These are phyloP conservation scores for Asterella californica DNA, from an alignment of 225 moss, liverwort and hornwort genomes.

Conservation along the genomic window DNA sequence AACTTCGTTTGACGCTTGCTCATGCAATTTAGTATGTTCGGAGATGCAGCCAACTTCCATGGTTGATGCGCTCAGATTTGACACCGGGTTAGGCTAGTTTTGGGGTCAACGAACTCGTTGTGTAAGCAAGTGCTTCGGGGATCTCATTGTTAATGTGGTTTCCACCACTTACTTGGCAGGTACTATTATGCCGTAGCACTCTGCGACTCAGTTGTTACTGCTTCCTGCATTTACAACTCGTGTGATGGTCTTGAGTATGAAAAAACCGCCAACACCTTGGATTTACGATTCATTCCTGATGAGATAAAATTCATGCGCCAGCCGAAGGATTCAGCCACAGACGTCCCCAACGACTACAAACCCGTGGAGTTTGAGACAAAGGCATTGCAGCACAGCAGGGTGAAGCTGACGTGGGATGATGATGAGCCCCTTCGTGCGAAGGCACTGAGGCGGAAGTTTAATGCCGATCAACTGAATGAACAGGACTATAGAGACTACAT, in stretches of 20 bases:
- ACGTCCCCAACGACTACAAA: conserved; percentile 65
- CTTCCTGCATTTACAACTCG: conserved; percentile 66
- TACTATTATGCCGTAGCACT: conserved; percentile 93
- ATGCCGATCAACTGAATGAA: conserved; percentile 79
- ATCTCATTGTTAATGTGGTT: too few relatives aligned
- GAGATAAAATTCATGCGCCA: conserved; percentile 63
- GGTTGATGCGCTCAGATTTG: too few relatives aligned
- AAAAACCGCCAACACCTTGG: conserved; percentile 90
- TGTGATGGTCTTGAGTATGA: conserved; percentile 97
- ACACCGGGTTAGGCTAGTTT: too few relatives aligned
- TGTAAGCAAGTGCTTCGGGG: too few relatives aligned
- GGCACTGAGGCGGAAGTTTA: conserved; percentile 85
- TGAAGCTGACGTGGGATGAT: conserved; percentile 97
- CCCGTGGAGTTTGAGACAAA: conserved; percentile 87
- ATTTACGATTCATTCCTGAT: conserved; percentile 81
- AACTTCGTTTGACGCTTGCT: too few relatives aligned
- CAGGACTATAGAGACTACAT: conserved; percentile 91
- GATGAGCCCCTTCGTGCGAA: conserved; percentile 88
- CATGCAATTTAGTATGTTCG: too few relatives aligned
- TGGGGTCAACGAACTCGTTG: too few relatives aligned
- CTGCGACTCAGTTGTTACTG: conserved; percentile 79
- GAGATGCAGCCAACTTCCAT: too few relatives aligned
- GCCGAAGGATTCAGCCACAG: conserved; percentile 67
- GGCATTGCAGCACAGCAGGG: conserved; percentile 88
- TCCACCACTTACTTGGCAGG: conserved; percentile 3